Evolutionary conservation across 2,329 filamentous ascomycete species (phyloP).

Genomic region (Seiridium unicorne): DNA sequence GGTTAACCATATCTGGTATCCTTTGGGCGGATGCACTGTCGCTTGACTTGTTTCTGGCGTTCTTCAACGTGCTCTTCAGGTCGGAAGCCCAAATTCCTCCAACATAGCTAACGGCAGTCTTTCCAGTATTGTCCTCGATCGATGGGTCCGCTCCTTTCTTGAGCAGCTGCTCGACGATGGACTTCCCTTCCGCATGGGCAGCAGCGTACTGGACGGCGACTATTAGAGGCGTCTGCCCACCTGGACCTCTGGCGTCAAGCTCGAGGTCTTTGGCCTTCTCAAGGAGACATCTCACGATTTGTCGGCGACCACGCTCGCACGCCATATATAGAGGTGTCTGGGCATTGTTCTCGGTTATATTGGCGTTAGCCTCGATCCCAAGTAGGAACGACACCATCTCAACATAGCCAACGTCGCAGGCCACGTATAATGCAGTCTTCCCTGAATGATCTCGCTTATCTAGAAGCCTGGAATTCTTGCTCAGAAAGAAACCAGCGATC

Average conservation of each 20-base stretch:
- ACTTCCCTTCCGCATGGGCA: not conserved
- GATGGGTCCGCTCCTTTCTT: constrained; percentile 1
- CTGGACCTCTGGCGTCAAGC: not conserved
- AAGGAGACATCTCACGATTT: not conserved
- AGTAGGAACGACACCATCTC: not conserved
- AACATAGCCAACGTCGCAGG: not conserved
- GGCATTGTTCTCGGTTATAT: not conserved
- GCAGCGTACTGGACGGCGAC: constrained; percentile 1
- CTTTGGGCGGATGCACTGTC: not conserved
- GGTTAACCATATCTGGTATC: not conserved
- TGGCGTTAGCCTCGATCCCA: not conserved
- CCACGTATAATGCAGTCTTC: constrained; percentile 2
- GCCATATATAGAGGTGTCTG: not conserved
- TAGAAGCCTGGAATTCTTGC: not conserved
- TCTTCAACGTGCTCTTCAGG: not conserved
- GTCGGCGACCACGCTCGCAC: not conserved
- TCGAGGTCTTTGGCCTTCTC: not conserved
- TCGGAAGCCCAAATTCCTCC: not conserved
- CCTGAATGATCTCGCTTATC: not conserved
- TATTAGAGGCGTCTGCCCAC: not conserved
- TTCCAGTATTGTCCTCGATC: constrained; percentile 1
- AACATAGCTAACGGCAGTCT: constrained; percentile 1
- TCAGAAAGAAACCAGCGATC: not conserved
- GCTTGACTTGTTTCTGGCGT: not conserved
- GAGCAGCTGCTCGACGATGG: not conserved